Evolutionary conservation across 345 rosid species (phyloP).

Genomic region (Syzygium aromaticum): DNA sequence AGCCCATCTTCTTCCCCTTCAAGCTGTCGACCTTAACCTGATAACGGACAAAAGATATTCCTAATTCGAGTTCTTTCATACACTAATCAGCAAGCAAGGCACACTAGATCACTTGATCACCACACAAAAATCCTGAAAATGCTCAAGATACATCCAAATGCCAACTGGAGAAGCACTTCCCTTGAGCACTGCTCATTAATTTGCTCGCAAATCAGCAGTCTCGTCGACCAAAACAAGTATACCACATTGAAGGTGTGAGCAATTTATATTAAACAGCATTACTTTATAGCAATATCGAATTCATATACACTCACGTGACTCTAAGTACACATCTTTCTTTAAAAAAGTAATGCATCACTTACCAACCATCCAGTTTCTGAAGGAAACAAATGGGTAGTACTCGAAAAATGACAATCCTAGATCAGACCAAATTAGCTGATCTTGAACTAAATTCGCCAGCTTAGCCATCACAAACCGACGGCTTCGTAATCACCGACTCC

Average conservation of each 20-base stretch:
- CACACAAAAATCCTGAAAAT: background rate
- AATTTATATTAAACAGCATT: background rate
- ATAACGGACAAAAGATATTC: background rate
- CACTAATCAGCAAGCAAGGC: background rate
- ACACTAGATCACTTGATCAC: background rate
- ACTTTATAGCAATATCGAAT: background rate
- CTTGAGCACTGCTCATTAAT: background rate
- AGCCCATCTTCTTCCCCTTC: conserved; percentile 63
- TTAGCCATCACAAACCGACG: background rate
- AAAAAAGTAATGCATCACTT: background rate
- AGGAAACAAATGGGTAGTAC: background rate
- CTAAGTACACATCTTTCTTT: background rate
- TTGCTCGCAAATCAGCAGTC: background rate
- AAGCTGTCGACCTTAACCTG: conserved; percentile 61
- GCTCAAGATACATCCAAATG: background rate
- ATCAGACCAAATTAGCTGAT: background rate
- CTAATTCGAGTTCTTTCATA: background rate
- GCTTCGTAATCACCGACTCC: background rate
- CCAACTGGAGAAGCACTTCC: background rate
- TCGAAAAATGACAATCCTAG: background rate
- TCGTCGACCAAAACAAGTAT: background rate
- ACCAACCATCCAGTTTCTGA: background rate
- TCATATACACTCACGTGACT: background rate
- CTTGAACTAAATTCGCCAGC: background rate
- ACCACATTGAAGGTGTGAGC: background rate